phyloP scores from a whole-genome alignment of 768 basidiomycete species.

The Suillus placidus region DNA sequence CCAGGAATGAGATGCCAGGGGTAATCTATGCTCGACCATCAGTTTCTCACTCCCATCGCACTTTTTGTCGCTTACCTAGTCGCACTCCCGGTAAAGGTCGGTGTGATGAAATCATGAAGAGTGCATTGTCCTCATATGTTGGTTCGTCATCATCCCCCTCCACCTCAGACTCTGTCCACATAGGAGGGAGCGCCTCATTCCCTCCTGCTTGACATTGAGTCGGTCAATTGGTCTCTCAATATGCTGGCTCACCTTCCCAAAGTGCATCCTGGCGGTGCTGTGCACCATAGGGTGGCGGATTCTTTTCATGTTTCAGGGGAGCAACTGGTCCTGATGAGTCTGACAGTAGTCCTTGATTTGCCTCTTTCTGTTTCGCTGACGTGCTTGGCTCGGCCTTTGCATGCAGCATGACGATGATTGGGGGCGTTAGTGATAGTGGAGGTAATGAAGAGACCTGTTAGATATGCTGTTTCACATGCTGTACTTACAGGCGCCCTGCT shows the following conservation, averaged over 20 bases:
- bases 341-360: background rate
- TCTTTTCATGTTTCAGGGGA: background rate
- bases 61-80: background rate
- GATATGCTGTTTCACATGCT: background rate
- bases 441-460: background rate
- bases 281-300: background rate
- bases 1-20: background rate
- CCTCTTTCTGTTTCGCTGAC: background rate
- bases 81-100: background rate
- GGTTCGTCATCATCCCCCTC: no score
- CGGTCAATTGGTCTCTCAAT: background rate
- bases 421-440: background rate
- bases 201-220: background rate
- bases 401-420: background rate
- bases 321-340: background rate
- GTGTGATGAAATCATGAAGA: background rate
- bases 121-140: background rate
- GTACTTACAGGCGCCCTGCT: background rate
- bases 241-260: background rate
- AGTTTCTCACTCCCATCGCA: background rate
- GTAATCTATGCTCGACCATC: background rate
- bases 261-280: slow-evolving; percentile 5
- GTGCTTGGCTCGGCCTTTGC: background rate
- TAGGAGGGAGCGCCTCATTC: background rate
- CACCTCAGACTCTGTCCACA: background rate